phyloP scores from a whole-genome alignment of 306 rosid species.

The Begonia masoniana region DNA sequence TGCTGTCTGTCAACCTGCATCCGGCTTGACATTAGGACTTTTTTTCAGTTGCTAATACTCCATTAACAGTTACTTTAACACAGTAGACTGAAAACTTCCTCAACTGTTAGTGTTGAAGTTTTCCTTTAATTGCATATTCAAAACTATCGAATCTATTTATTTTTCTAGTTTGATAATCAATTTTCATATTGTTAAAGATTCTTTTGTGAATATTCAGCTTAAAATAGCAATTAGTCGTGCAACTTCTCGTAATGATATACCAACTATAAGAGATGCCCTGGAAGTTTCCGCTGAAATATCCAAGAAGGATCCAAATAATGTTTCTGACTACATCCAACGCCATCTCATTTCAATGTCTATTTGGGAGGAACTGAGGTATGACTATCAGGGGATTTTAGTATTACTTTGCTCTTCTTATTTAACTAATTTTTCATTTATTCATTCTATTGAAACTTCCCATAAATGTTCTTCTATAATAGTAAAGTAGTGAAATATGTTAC shows the following conservation, averaged over 20 bases:
- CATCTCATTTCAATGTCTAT: slow-evolving; percentile 88
- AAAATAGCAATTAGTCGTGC: too few species aligned
- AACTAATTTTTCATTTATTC: too few species aligned
- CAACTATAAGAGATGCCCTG: slow-evolving; percentile 89
- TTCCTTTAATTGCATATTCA: background rate
- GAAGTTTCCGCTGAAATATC: slow-evolving; percentile 93
- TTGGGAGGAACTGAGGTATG: slow-evolving; percentile 98
- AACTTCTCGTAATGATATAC: slow-evolving; percentile 69
- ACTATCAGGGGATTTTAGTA: too few species aligned
- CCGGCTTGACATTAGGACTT: too few species aligned
- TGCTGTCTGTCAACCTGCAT: too few species aligned
- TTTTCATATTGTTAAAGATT: background rate
- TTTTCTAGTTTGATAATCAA: background rate
- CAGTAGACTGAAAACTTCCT: too few species aligned
- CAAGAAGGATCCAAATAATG: slow-evolving; percentile 82
- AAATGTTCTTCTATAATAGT: too few species aligned
- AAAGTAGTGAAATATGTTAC: too few species aligned
- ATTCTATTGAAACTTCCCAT: too few species aligned
- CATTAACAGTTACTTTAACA: too few species aligned
- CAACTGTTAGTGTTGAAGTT: background rate
- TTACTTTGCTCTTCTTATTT: too few species aligned
- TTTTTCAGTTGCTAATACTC: too few species aligned
- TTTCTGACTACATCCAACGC: slow-evolving; percentile 75
- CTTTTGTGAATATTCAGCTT: slow-evolving; percentile 44
- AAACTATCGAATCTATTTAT: background rate